Evolutionary conservation across 768 basidiomycete species (phyloP), one percentile per base, ranked within the genome.

Genomic region (Boletus sensibilis): DNA sequence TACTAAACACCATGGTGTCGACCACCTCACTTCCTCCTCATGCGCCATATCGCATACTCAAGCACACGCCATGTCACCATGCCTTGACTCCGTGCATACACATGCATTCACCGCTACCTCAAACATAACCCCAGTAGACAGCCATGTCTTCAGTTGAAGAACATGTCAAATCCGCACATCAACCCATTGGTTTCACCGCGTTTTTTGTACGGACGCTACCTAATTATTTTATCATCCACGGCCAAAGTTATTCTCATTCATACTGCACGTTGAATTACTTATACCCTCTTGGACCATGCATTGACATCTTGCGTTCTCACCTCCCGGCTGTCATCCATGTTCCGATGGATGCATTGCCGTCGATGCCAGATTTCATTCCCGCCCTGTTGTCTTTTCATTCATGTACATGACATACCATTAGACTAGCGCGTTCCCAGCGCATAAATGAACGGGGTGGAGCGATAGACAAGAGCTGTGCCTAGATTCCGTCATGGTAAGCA

Each of bases 1-100:
- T 83, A 81, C 62, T 71, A 38, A 59, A 45, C 55, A n/a, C 40
- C 43, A n/a, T 47, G 45, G 39, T 6, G 38, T 14, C 49, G 47
- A 23, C 39, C 29, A 44, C 66, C 59, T 34, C 45, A 42, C 57
- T 11, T 14, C 51, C 37, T 29, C 56, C 56, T 50, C 63, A 16
- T 64, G 59, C n/a, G 41, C 43, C 20, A n/a, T 20, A 13, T 40
- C 23, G 10, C 51, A 39, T 37, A 34, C 29, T 33, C 45, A 13
- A 38, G 23, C 33, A 34, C 34, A 38, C 43, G 8, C 14, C 23
- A n/a, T 35, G 35, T 44, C 35, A 29, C 34, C 35, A 37, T 39
- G 9, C 27, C 38, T 27, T 43, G 41, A 33, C 21, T 40, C 9
- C 20, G 2, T 42, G 50, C 40, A 52, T 40, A 45, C 31, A 25